Evolutionary conservation across 495 filamentous ascomycete species (phyloP), one percentile per base, ranked within the genome.

Genomic region (Podospora comata): DNA sequence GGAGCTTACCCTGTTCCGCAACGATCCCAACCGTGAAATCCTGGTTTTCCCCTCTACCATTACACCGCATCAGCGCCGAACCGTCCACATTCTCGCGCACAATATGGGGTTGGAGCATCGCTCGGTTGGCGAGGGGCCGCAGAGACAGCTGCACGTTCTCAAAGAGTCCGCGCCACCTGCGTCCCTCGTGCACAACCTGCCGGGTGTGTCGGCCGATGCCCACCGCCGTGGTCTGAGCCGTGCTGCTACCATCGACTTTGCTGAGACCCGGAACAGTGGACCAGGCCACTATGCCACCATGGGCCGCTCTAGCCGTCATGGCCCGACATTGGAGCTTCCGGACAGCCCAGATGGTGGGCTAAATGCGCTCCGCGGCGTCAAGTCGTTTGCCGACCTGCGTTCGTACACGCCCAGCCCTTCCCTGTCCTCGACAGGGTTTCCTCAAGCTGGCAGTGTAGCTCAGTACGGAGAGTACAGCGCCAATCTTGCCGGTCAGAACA

Each of bases 171-270:
- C 82, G 57, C 30, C 72, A 66, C 66, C 72, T 34, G 68, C 78
- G 66, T 57, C 76, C 67, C 65, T 85, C 73, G 30, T 32, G 39
- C 80, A 85, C 79, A 85, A 75, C 84, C 88, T 77, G 79, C 87
- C 64, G 77, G 86, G 88, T 48, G 90, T 91, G 61, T 85, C 87
- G 19, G 83, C 86, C 65, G 92, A 97, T 68, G 85, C 88, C 39
- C 87, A 88, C 66, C 86, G 93, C 65, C 91, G 94, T 39, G 90
- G 87, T 16, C 82, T 99, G 44, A 95, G 93, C 81, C 91, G 95
- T 32, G 93, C 95, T 20, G 96, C 95, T 39, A 99, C 95, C n/a
- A 97, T 96, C 72, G 94, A 98, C 79, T 99, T 99, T 80, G 93
- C 91, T 72, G 95, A 97, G 76, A 88, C 92, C 48, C 90, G 94